Base-by-base conservation (phyloP, 441 rosid species). In the Erodium chrysanthum region DNA sequence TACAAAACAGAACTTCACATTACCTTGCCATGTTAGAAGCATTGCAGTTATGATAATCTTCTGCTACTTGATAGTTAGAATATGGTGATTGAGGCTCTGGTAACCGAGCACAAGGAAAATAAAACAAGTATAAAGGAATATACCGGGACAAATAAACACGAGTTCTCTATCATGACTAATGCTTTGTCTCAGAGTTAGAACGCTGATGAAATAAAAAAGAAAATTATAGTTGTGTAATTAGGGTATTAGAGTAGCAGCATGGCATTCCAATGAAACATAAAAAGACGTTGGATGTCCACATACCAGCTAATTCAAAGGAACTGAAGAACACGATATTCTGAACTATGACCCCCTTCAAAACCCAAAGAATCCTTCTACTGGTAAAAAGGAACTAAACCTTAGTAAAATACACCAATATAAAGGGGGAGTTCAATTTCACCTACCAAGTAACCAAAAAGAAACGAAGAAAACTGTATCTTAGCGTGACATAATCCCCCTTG, bases 1-100 rank as follows among this genome's bases (percentile, higher is more conserved):
- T 42, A 25, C 20, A 31, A 33, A n/a, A 31, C 15, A 52, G 66
- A 62, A 75, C 17, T 65, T 31, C 64, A 69, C 82, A 71, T 50
- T 78, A 84, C 86, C 74, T 73, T 71, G 79, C 67, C 65, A 71
- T 74, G 44, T 37, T 14, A 15, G 69, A 77, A 67, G 69, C 75
- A 66, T 70, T 71, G 72, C 72, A 73, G 71, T 73, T 80, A 59
- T 54, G 20, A 68, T 54, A 76, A 67, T 71, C 63, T 67, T 73
- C 84, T 74, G 76, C 71, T 68, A 52, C 58, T 68, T n/a, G 80
- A 23, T 76, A 75, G 67, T 77, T 67, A 63, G 68, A 74, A 77
- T 18, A 21, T 58, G 63, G 63, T 20, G 10, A 9, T 15, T 15
- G 58, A 50, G 58, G 58, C 68, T 74, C 95, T 85, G 79, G 66